phyloP scores from a whole-genome alignment of 495 filamentous ascomycete genomes.

The Neurospora discreta region DNA sequence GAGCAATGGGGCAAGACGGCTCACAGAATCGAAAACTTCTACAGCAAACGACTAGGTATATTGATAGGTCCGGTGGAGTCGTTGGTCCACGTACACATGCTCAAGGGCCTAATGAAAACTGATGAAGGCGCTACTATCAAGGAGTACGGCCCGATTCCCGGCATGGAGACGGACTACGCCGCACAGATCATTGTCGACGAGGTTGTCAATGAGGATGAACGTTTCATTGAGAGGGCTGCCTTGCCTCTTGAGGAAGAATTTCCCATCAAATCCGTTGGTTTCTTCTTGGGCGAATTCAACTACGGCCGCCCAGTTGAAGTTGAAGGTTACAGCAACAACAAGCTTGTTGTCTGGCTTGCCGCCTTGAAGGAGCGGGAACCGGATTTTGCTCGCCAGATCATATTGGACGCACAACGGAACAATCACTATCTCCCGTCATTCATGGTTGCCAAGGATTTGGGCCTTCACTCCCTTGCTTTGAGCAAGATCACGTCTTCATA shows the following conservation, averaged over 20 bases:
- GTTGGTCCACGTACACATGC: conserved; percentile 80
- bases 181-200: conserved; percentile 83
- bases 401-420: conserved; percentile 48
- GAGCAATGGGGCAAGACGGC: conserved; percentile 76
- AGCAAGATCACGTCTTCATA: conserved; percentile 95
- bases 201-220: conserved; percentile 81
- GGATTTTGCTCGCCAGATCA: conserved; percentile 71
- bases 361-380: conserved; percentile 56
- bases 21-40: conserved; percentile 66
- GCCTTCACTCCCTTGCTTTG: conserved; percentile 73
- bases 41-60: conserved; percentile 84
- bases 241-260: conserved; percentile 87
- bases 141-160: conserved; percentile 81
- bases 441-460: conserved; percentile 68
- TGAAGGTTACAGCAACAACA: conserved; percentile 58
- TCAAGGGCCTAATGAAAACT: conserved; percentile 82
- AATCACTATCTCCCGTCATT: conserved; percentile 78
- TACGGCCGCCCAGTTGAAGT: conserved; percentile 86
- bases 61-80: conserved; percentile 80
- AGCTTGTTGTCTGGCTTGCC: conserved; percentile 65
- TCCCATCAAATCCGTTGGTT: conserved; percentile 65
- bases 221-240: conserved; percentile 82
- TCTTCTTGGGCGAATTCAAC: conserved; percentile 93
- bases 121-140: conserved; percentile 87
- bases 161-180: conserved; percentile 85